Evolutionary conservation across 1,284 basidiomycete genomes (phyloP).

Genomic region (Mycena sp.): DNA sequence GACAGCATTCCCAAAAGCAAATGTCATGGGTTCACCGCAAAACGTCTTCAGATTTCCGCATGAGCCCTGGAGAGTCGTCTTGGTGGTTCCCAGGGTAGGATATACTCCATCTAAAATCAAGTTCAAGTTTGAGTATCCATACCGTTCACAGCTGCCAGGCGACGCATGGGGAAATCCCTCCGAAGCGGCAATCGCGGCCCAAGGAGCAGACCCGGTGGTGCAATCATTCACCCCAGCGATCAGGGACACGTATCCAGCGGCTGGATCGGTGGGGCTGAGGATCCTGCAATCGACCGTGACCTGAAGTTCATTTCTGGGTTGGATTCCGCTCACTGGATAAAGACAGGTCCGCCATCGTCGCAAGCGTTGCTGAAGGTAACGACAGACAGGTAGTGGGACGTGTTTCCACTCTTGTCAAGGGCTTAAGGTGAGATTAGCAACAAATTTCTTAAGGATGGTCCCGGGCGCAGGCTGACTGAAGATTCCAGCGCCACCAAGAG

Average conservation of each 20-base stretch:
- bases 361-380: conserved; percentile 1
- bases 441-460: not conserved
- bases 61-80: not conserved
- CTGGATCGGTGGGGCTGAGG: conserved; percentile 5
- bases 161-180: conserved; percentile 7
- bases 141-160: not conserved
- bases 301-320: conserved; percentile 1
- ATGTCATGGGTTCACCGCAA: conserved; percentile 8
- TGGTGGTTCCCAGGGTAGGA: conserved; percentile 1
- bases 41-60: not conserved
- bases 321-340: conserved; percentile 1
- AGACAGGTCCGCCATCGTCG: conserved; percentile 11
- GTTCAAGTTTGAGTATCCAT: not conserved
- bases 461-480: conserved; percentile 15
- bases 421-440: not conserved
- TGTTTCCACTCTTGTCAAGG: conserved; percentile 11
- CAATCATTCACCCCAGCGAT: not conserved
- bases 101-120: conserved; percentile 2
- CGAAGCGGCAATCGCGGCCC: not conserved
- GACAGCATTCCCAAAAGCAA: not conserved
- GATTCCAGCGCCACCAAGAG: not conserved
- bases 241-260: not conserved
- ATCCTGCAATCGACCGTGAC: conserved; percentile 3
- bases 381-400: conserved; percentile 15
- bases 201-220: not conserved